phyloP scores from a whole-genome alignment of 768 basidiomycete species.

The Panellus pusillus region DNA sequence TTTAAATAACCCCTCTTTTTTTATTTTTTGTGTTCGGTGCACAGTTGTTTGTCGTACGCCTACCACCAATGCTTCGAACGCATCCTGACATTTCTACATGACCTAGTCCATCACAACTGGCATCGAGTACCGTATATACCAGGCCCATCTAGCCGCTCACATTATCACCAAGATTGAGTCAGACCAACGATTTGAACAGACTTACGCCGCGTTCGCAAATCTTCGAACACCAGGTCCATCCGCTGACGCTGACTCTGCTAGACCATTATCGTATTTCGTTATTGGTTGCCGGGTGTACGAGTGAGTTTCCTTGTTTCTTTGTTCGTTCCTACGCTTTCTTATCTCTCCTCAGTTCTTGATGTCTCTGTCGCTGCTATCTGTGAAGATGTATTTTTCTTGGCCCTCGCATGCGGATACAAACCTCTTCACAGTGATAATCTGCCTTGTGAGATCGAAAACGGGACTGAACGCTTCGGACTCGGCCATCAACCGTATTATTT shows the following conservation, averaged over 20 bases:
- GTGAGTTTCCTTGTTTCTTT: slow-evolving; percentile 25
- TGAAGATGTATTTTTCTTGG: background rate
- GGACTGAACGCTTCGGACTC: slow-evolving; percentile 34
- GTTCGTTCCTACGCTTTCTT: background rate
- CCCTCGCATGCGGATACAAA: background rate
- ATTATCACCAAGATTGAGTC: no score
- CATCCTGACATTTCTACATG: background rate
- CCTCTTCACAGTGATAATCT: slow-evolving; percentile 9
- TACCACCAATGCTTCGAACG: background rate
- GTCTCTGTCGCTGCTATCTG: slow-evolving; percentile 26
- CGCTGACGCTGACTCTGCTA: slow-evolving; percentile 14
- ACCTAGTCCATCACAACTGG: slow-evolving; percentile 7
- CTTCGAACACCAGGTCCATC: background rate
- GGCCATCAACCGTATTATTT: slow-evolving; percentile 32
- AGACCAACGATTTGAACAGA: slow-evolving; percentile 19
- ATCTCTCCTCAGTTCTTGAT: slow-evolving; percentile 36
- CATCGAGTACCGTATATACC: slow-evolving; percentile 10
- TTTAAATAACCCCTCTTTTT: no score
- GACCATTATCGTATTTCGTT: slow-evolving; percentile 44
- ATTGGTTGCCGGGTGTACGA: slow-evolving; percentile 45
- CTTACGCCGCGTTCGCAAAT: slow-evolving; percentile 27
- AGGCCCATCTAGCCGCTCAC: no score
- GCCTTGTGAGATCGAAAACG: slow-evolving; percentile 26
- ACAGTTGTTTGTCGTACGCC: slow-evolving; percentile 40
- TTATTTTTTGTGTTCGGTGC: slow-evolving; percentile 38